Evolutionary conservation across 495 filamentous ascomycete genomes (phyloP), one percentile per base, ranked within the genome.

Genomic region (Neurospora sp.): DNA sequence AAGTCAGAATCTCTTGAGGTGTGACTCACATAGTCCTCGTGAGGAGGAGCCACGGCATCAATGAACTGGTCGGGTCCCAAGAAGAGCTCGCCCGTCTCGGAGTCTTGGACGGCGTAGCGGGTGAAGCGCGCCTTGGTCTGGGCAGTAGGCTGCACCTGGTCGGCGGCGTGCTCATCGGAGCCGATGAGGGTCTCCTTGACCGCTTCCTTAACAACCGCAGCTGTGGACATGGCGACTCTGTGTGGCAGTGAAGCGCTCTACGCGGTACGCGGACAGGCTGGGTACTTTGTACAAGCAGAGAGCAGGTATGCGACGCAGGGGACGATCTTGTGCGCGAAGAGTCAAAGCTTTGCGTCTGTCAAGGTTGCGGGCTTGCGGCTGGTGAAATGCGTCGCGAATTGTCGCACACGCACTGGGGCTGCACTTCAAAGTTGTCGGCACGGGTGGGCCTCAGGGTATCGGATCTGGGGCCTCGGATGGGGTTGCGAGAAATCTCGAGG

Each of bases 11-110:
- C 38, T 31, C 40, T 39, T 49, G 23, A 16, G n/a, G 38, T 9
- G 72, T 46, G 46, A 86, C 93, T 87, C 82, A 98, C 94, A 83
- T 96, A 98, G 86, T 98, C 93, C 80, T 97, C 94, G 39, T 88
- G 85, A 37, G 88, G 88, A 1, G 96, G 96, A 73, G 95, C 95
- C 83, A 99, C 90, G 10, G 95, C 96, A 75, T 93, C 86, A 72
- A 98, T 88, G 78, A 99, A 99, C 77, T 95, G 89, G 10, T 95
- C 90, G 73, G 91, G 88, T 54, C 85, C 90, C 90, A 99, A 92
- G 78, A 87, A 94, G 69, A 87, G 81, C 77, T 97, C 93, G 60
- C 92, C 96, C 11, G 90, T 88, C 74, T 87, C 84, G 70, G 91
- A 87, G 79, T 97, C 91, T 78, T 91, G 91, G 77, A 85, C 84